phyloP scores from a whole-genome alignment of 2,329 filamentous ascomycete genomes.

The Capronia coronata region DNA sequence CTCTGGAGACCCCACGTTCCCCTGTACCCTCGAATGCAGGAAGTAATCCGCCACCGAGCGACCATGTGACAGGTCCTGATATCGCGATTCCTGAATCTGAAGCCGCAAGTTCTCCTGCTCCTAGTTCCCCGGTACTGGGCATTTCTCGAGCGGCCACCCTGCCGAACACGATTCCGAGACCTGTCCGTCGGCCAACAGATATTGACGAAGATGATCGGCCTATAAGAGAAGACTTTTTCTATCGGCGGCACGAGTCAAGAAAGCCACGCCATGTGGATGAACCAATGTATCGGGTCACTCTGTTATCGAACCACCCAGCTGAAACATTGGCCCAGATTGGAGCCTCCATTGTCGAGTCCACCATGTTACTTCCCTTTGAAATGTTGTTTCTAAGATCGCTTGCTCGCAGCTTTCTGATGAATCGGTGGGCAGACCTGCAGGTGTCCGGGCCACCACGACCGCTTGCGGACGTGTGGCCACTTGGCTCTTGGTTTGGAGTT shows the following conservation, averaged over 20 bases:
- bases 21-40: background rate
- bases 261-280: slow-evolving; percentile 1
- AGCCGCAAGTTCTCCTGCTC: background rate
- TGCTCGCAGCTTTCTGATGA: slow-evolving; percentile 8
- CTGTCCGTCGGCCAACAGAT: slow-evolving; percentile 25
- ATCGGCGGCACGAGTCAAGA: background rate
- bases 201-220: slow-evolving; percentile 17
- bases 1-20: slow-evolving; percentile 12
- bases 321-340: slow-evolving; percentile 14
- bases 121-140: slow-evolving; percentile 14
- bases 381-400: slow-evolving; percentile 17
- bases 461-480: slow-evolving; percentile 13
- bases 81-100: background rate
- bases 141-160: slow-evolving; percentile 20
- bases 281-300: slow-evolving; percentile 16
- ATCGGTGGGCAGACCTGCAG: background rate
- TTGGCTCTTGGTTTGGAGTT: slow-evolving; percentile 1
- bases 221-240: slow-evolving; percentile 5
- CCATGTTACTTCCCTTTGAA: slow-evolving; percentile 22
- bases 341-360: slow-evolving; percentile 14
- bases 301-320: slow-evolving; percentile 16
- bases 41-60: background rate
- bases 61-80: background rate
- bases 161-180: slow-evolving; percentile 12
- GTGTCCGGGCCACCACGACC: background rate